Percentiles rank a stretch among this genome's conserved stretches.
These are phyloP conservation scores for Botryosphaeria agaves DNA, from an alignment of 2,329 filamentous ascomycete genomes.

Conservation along the genomic window DNA sequence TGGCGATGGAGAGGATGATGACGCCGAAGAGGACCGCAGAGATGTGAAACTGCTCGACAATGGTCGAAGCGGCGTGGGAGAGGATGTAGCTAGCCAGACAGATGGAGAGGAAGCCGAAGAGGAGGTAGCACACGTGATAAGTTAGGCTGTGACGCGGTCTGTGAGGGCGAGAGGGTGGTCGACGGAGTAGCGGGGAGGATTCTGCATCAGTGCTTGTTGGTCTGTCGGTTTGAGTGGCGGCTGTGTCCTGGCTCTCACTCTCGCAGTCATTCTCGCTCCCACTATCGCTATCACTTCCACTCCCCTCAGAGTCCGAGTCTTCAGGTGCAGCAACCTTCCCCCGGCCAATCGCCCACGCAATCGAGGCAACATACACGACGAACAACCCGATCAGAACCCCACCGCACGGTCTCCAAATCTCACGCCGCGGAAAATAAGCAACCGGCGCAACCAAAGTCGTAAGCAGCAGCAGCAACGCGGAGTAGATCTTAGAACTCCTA, in stretches of 20 bases:
- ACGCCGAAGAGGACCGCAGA: conserved; percentile 31
- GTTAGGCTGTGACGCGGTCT: conserved; percentile 10
- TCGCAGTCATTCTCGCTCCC: no score
- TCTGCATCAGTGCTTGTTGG: not conserved
- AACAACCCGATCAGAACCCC: conserved; percentile 25
- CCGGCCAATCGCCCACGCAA: conserved; percentile 27
- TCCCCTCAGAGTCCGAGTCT: conserved; percentile 24
- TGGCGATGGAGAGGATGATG: conserved; percentile 32
- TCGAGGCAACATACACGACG: conserved; percentile 24
- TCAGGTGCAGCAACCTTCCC: conserved; percentile 25
- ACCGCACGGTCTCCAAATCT: conserved; percentile 19
- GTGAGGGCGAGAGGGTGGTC: conserved; percentile 4
- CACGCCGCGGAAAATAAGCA: conserved; percentile 13
- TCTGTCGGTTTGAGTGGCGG: conserved; percentile 4
- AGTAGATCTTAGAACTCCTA: conserved; percentile 30
- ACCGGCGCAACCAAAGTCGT: conserved; percentile 23
- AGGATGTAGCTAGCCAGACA: conserved; percentile 31
- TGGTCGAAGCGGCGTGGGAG: conserved; percentile 23
- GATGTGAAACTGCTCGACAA: conserved; percentile 23
- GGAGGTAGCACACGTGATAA: conserved; percentile 24
- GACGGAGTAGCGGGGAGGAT: not conserved
- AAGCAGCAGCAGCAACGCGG: conserved; percentile 22
- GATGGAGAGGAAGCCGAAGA: conserved; percentile 26
- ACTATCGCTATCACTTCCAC: conserved; percentile 12
- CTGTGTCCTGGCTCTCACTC: no score